Evolutionary conservation across 1,284 basidiomycete genomes (phyloP).

Genomic region (Phlebopus sp.): DNA sequence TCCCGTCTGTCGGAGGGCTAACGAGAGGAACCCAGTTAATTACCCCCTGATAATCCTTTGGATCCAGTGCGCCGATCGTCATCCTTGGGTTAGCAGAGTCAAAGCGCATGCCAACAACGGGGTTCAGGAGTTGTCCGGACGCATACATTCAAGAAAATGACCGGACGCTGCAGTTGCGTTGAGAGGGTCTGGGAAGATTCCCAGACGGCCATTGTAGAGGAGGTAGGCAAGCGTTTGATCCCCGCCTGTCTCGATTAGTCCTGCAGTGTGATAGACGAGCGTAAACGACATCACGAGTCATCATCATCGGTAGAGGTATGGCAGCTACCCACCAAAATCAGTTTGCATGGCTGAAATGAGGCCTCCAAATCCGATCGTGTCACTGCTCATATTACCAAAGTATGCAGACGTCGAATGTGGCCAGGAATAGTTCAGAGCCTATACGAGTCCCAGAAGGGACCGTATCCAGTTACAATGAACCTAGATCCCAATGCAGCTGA

Average conservation of each 20-base stretch:
- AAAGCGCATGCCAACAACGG: slow-evolving; percentile 31
- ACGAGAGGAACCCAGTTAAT: slow-evolving; percentile 32
- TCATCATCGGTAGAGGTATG: neutral
- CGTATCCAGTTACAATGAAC: neutral
- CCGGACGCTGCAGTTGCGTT: slow-evolving; percentile 11
- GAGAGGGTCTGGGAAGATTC: slow-evolving; percentile 26
- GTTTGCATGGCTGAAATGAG: slow-evolving; percentile 12
- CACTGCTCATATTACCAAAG: slow-evolving; percentile 14
- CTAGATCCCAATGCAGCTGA: neutral
- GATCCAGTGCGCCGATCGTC: slow-evolving; percentile 33
- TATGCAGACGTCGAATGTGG: slow-evolving; percentile 15
- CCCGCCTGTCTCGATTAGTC: slow-evolving; percentile 22
- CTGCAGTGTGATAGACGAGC: slow-evolving; percentile 7
- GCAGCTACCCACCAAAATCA: slow-evolving; percentile 19
- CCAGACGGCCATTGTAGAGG: slow-evolving; percentile 26
- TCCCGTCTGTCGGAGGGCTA: slow-evolving; percentile 15
- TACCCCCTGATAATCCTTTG: slow-evolving; percentile 32
- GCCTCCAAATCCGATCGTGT: slow-evolving; percentile 24
- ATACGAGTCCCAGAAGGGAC: neutral
- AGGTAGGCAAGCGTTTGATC: neutral
- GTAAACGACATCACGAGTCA: neutral
- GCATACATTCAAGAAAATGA: slow-evolving; percentile 19
- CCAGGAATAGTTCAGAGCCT: slow-evolving; percentile 22
- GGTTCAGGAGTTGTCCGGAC: slow-evolving; percentile 28
- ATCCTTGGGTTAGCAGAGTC: slow-evolving; percentile 28